Evolutionary conservation across 2,329 filamentous ascomycete genomes (phyloP).

Genomic region (Cytospora piceicola): DNA sequence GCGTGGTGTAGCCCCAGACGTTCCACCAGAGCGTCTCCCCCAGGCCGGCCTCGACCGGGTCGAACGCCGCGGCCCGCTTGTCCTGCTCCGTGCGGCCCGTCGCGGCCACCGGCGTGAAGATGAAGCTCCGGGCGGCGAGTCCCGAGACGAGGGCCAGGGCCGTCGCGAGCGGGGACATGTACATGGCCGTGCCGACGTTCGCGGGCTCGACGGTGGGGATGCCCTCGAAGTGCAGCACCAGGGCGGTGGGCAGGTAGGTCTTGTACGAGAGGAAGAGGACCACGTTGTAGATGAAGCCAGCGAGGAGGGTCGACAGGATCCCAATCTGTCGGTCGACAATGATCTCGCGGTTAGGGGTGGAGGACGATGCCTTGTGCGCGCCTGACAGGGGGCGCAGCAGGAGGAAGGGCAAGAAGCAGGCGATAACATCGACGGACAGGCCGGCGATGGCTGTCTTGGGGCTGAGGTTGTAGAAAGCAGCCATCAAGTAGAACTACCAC

Average conservation of each 20-base stretch:
- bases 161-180: conserved; percentile 60
- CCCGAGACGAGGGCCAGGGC: conserved; percentile 60
- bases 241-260: conserved; percentile 69
- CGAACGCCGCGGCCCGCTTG: conserved; percentile 57
- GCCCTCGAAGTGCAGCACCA: conserved; percentile 76
- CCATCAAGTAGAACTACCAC: conserved; percentile 71
- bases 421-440: conserved; percentile 69
- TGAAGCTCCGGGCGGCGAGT: conserved; percentile 71
- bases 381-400: conserved; percentile 71
- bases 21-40: conserved; percentile 73
- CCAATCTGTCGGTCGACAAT: conserved; percentile 65
- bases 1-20: conserved; percentile 68
- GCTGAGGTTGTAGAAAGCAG: conserved; percentile 75
- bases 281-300: conserved; percentile 75
- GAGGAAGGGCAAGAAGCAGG: conserved; percentile 73
- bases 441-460: conserved; percentile 63
- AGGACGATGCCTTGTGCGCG: conserved; percentile 60
- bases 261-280: conserved; percentile 70
- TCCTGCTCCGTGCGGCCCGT: conserved; percentile 55
- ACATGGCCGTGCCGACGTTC: conserved; percentile 61
- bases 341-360: conserved; percentile 65
- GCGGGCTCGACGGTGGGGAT: conserved; percentile 71
- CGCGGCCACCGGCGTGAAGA: conserved; percentile 72
- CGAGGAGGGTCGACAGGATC: conserved; percentile 68
- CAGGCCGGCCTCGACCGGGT: conserved; percentile 67